These are phyloP conservation scores for Cicer chorassanicum DNA, from an alignment of 306 rosid species.

Conservation along the genomic window DNA sequence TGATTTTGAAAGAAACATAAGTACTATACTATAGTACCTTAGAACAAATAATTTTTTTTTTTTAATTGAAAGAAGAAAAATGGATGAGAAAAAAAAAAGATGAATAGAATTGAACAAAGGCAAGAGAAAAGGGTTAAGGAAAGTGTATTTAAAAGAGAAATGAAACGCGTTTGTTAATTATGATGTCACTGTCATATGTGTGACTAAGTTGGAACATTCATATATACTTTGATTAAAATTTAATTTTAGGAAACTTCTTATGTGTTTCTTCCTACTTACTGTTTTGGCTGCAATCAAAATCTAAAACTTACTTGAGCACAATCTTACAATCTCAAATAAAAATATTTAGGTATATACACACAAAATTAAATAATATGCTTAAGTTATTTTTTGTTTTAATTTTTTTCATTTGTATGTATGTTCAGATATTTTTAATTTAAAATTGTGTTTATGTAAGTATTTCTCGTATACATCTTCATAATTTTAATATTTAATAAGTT, in stretches of 20 bases:
- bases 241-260: slow-evolving; percentile 50
- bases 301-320: neutral
- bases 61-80: neutral
- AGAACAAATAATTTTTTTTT: neutral
- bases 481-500: no score
- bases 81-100: neutral
- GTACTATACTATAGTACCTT: slow-evolving; percentile 38
- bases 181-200: slow-evolving; percentile 37
- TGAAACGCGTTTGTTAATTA: slow-evolving; percentile 53
- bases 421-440: no score
- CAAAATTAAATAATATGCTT: no score
- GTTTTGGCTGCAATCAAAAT: neutral
- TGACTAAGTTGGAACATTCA: slow-evolving; percentile 16
- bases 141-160: slow-evolving; percentile 25
- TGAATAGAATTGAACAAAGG: slow-evolving; percentile 25
- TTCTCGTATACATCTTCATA: no score
- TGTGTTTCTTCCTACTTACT: slow-evolving; percentile 20
- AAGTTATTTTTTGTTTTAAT: no score
- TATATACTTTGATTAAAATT: slow-evolving; percentile 3
- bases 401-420: no score
- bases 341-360: no score
- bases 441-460: no score
- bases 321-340: no score
- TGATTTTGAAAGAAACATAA: slow-evolving; percentile 40
- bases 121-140: slow-evolving; percentile 20